Evolutionary conservation across 2,329 filamentous ascomycete genomes (phyloP).

Genomic region (Calonectria ilicicola): DNA sequence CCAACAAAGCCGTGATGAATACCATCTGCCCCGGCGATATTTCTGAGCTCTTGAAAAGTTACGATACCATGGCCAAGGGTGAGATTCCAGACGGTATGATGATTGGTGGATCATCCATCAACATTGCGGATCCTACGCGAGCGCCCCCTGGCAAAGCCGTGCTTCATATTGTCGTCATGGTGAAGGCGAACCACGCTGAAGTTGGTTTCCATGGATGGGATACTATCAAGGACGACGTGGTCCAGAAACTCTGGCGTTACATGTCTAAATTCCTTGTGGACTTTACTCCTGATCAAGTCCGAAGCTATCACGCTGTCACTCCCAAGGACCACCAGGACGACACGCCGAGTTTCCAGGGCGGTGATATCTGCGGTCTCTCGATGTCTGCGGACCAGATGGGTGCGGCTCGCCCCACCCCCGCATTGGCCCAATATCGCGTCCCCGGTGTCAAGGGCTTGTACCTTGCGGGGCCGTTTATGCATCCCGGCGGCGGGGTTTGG

Average conservation of each 20-base stretch:
- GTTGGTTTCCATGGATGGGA: not conserved
- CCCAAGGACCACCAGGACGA: not conserved
- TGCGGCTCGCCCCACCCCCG: not conserved
- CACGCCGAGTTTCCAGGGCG: not conserved
- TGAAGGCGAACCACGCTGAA: not conserved
- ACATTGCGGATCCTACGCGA: not conserved
- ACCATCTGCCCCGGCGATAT: not conserved
- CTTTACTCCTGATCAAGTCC: not conserved
- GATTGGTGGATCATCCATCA: not conserved
- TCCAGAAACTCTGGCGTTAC: not conserved
- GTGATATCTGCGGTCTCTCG: not conserved
- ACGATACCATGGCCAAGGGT: not conserved
- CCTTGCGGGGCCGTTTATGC: not conserved
- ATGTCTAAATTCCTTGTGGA: not conserved
- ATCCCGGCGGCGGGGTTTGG: not conserved
- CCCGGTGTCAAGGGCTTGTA: not conserved
- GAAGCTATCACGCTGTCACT: not conserved
- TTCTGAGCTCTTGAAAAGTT: not conserved
- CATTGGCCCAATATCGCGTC: not conserved
- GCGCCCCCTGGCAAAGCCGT: not conserved
- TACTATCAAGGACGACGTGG: not conserved
- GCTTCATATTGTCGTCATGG: not conserved
- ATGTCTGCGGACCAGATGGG: not conserved
- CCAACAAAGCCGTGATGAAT: not conserved
- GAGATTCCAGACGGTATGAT: not conserved